phyloP scores from a whole-genome alignment of 2,329 filamentous ascomycete species.

The Camillea tinctor region DNA sequence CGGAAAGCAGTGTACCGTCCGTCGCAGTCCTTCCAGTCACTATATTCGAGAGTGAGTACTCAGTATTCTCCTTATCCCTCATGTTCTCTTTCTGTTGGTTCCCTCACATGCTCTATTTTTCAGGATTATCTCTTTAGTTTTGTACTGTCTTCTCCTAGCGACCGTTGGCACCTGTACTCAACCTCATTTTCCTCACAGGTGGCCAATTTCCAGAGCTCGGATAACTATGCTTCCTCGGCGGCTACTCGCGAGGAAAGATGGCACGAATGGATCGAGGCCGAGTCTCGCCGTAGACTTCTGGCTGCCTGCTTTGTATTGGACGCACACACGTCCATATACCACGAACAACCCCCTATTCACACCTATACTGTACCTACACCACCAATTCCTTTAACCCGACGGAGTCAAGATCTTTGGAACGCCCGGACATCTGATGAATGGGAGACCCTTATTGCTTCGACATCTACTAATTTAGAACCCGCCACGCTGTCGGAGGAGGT shows the following conservation, averaged over 20 bases:
- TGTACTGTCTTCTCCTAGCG: slow-evolving; percentile 32
- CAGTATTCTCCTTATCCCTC: slow-evolving; percentile 31
- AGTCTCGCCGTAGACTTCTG: slow-evolving; percentile 54
- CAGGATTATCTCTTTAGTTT: slow-evolving; percentile 35
- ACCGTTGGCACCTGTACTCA: slow-evolving; percentile 34
- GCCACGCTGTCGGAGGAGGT: slow-evolving; percentile 33
- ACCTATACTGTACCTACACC: slow-evolving; percentile 35
- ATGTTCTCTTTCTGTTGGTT: slow-evolving; percentile 25
- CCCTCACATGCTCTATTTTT: slow-evolving; percentile 32
- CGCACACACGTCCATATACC: slow-evolving; percentile 53
- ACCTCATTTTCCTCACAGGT: slow-evolving; percentile 40
- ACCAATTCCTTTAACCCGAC: slow-evolving; percentile 48
- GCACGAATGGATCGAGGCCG: slow-evolving; percentile 51
- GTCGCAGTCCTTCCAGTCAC: slow-evolving; percentile 48
- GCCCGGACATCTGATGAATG: slow-evolving; percentile 46
- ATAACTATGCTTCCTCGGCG: slow-evolving; percentile 18
- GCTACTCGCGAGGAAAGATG: slow-evolving; percentile 40
- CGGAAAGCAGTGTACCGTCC: slow-evolving; percentile 46
- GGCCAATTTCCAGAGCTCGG: slow-evolving; percentile 33
- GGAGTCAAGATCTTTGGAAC: slow-evolving; percentile 49
- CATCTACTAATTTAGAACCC: slow-evolving; percentile 24
- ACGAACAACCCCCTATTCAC: slow-evolving; percentile 45
- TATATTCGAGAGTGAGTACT: slow-evolving; percentile 55
- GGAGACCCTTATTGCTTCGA: slow-evolving; percentile 35
- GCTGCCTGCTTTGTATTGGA: slow-evolving; percentile 57